These are phyloP conservation scores for Cadophora gregata DNA, from an alignment of 2,329 filamentous ascomycete species.

Conservation along the genomic window DNA sequence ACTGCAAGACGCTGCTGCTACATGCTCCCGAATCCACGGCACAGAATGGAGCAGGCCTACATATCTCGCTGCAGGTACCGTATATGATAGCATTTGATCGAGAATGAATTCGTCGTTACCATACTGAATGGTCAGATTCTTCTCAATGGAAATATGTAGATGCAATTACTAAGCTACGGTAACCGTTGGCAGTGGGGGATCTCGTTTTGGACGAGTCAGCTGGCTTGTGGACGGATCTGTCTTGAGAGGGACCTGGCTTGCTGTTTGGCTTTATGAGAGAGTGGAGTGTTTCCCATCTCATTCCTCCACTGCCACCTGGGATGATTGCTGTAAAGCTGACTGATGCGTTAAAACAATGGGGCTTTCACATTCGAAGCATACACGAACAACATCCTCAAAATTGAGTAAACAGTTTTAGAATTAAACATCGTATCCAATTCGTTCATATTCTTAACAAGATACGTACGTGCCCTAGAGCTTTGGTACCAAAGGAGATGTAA, in stretches of 20 bases:
- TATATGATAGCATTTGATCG: neutral
- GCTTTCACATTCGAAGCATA: neutral
- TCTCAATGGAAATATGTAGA: neutral
- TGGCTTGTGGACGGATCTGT: neutral
- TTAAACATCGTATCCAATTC: conserved; percentile 22
- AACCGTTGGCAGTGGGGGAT: no score
- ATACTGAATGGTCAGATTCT: neutral
- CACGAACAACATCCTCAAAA: neutral
- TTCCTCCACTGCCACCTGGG: neutral
- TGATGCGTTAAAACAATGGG: neutral
- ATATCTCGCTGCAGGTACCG: neutral
- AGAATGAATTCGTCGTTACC: neutral
- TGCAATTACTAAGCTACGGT: neutral
- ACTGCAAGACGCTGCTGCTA: neutral
- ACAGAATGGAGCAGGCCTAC: neutral
- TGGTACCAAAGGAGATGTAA: conserved; percentile 12
- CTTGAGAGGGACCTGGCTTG: neutral
- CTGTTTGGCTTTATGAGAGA: neutral
- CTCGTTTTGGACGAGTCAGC: conserved; percentile 7
- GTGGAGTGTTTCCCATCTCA: conserved; percentile 8
- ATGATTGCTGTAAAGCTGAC: neutral
- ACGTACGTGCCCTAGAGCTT: conserved; percentile 6
- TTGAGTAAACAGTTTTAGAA: conserved; percentile 8
- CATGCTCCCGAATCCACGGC: neutral
- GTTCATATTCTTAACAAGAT: conserved; percentile 24